These are phyloP conservation scores for Peronospora tabacina DNA, from an alignment of 352 stramenopile genomes.

Conservation along the genomic window DNA sequence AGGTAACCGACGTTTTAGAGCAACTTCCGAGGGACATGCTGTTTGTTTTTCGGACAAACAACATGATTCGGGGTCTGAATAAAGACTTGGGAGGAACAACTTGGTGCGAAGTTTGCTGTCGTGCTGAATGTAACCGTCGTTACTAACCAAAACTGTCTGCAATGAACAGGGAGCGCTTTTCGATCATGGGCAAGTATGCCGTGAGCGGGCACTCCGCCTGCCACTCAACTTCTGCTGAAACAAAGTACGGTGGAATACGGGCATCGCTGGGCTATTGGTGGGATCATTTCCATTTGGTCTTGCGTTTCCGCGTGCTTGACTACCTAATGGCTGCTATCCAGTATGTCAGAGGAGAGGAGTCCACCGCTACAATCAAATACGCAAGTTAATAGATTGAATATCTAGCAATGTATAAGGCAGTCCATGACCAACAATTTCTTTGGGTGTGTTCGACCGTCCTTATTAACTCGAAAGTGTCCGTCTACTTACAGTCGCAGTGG, in stretches of 20 bases:
- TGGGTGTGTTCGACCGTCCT: neutral
- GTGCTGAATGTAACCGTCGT: neutral
- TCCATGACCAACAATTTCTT: neutral
- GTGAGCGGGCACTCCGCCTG: constrained; percentile 52
- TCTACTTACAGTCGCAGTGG: no score
- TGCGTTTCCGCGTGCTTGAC: constrained; percentile 55
- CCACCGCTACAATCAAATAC: neutral
- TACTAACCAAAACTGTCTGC: constrained; percentile 3
- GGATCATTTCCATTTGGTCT: constrained; percentile 57
- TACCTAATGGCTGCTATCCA: constrained; percentile 43
- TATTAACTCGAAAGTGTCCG: constrained; percentile 34
- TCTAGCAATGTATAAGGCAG: no score
- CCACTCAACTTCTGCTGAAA: constrained; percentile 18
- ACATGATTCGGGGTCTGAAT: constrained; percentile 87
- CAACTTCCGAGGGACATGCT: constrained; percentile 85
- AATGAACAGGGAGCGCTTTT: constrained; percentile 54
- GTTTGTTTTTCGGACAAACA: constrained; percentile 88
- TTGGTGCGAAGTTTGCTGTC: constrained; percentile 23
- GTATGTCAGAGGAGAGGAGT: constrained; percentile 19
- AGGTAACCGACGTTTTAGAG: constrained; percentile 80
- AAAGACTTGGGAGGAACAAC: constrained; percentile 80
- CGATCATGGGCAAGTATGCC: constrained; percentile 67
- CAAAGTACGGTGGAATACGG: constrained; percentile 11
- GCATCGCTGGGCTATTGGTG: constrained; percentile 40
- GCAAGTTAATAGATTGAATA: constrained; percentile 12